phyloP scores from a whole-genome alignment of 1,284 basidiomycete genomes.

The Porodaedalea pini region DNA sequence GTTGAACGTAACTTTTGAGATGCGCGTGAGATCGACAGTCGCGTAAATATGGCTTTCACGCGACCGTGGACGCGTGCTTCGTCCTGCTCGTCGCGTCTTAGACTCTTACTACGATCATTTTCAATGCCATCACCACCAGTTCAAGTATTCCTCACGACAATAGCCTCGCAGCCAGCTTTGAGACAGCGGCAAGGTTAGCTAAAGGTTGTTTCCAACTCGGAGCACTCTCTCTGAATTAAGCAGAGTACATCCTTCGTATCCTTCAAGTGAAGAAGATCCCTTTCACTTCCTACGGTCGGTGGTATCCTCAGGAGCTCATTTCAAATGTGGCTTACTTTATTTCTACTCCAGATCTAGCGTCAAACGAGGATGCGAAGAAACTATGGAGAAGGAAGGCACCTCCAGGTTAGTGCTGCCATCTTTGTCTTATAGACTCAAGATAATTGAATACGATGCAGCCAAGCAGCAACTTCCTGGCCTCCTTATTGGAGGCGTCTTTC shows the following conservation, averaged over 20 bases:
- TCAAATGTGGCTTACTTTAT: no score
- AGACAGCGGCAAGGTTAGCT: conserved; percentile 66
- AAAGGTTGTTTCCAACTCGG: conserved; percentile 20
- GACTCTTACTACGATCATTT: no score
- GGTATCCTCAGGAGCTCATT: no score
- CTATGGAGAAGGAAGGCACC: conserved; percentile 78
- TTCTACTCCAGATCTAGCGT: conserved; percentile 56
- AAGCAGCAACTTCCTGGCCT: conserved; percentile 80
- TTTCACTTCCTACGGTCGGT: conserved; percentile 56
- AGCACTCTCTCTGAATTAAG: not conserved
- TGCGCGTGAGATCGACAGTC: no score
- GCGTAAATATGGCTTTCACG: no score
- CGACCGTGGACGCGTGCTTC: no score
- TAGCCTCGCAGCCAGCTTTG: conserved; percentile 71
- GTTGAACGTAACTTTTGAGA: no score
- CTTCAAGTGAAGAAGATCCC: conserved; percentile 79
- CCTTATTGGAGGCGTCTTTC: conserved; percentile 65
- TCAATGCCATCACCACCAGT: conserved; percentile 74
- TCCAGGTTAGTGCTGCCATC: conserved; percentile 39
- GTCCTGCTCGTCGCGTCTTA: no score
- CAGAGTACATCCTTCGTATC: conserved; percentile 71
- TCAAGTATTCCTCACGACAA: conserved; percentile 78
- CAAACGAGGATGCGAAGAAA: conserved; percentile 73
- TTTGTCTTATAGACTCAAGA: not conserved
- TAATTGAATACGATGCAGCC: conserved; percentile 37